Percentiles rank a stretch among this genome's conserved stretches.
Conservation (phyloP, 2,329 filamentous ascomycete species). For the Parastagonospora nodorum region DNA sequence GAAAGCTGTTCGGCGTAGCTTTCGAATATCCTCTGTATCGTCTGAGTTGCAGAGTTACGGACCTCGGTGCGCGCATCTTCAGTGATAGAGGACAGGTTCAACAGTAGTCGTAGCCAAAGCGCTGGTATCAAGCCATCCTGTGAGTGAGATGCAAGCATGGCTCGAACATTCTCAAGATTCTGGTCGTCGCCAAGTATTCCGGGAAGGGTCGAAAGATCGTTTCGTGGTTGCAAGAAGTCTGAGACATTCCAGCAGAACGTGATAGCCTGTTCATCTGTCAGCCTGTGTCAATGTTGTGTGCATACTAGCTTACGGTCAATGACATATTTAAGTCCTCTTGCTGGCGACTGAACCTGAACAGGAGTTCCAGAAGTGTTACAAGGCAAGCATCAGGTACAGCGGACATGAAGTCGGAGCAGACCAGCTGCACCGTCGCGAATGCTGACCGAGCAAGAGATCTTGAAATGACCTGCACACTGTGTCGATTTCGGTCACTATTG, state of each 20-base stretch:
- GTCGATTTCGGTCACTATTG: not conserved
- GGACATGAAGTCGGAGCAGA: conserved; percentile 91
- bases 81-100: conserved; percentile 73
- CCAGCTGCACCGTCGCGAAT: conserved; percentile 86
- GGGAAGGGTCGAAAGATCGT: conserved; percentile 46
- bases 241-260: conserved; percentile 97
- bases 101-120: conserved; percentile 77
- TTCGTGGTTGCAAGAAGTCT: conserved; percentile 71
- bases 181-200: conserved; percentile 15
- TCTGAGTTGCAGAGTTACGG: conserved; percentile 87
- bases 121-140: conserved; percentile 69
- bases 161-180: conserved; percentile 59
- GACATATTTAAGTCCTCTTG: conserved; percentile 94
- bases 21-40: conserved; percentile 87
- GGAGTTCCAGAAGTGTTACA: conserved; percentile 82
- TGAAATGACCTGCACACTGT: conserved; percentile 56
- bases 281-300: not conserved
- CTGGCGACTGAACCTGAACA: conserved; percentile 88
- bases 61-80: conserved; percentile 75
- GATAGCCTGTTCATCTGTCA: conserved; percentile 65
- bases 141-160: conserved; percentile 64
- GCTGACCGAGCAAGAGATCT: conserved; percentile 80
- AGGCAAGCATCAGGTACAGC: conserved; percentile 71
- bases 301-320: conserved; percentile 68
- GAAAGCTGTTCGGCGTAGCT: conserved; percentile 83